Evolutionary conservation across 2,329 filamentous ascomycete species (phyloP).

Genomic region (Fusarium anguioides): DNA sequence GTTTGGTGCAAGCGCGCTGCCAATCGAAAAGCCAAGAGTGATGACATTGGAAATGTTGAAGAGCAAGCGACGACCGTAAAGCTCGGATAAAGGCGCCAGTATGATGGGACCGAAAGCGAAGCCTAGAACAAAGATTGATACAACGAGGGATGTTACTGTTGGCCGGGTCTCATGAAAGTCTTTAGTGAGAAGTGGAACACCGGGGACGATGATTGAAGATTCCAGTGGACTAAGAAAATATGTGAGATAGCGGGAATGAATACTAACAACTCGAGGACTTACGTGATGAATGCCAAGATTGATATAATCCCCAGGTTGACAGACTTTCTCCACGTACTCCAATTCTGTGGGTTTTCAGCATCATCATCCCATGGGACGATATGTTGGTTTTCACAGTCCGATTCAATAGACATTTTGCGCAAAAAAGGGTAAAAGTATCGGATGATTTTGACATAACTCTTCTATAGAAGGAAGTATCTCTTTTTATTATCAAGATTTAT

Average conservation of each 20-base stretch:
- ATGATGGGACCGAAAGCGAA: constrained; percentile 15
- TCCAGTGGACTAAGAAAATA: background rate
- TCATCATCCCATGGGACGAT: background rate
- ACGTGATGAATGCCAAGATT: constrained; percentile 9
- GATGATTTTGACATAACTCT: background rate
- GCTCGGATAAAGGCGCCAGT: constrained; percentile 8
- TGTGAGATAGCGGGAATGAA: background rate
- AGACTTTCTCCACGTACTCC: background rate
- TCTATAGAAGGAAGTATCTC: too few species aligned
- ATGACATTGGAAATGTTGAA: constrained; percentile 9
- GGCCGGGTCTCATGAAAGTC: constrained; percentile 4
- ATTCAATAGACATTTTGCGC: background rate
- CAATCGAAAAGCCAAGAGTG: constrained; percentile 7
- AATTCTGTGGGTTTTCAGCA: constrained; percentile 13
- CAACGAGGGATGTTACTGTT: constrained; percentile 29
- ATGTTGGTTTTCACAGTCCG: constrained; percentile 4
- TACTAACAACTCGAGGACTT: background rate
- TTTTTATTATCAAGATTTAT: accelerated
- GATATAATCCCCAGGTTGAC: constrained; percentile 5
- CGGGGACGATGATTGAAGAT: constrained; percentile 15
- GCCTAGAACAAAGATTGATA: constrained; percentile 14
- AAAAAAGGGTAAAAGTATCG: background rate
- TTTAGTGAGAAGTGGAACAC: constrained; percentile 11
- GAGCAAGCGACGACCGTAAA: constrained; percentile 13
- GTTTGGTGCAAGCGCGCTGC: background rate